Percentiles rank a stretch among this genome's conserved stretches.
Conservation (phyloP, 1,284 basidiomycete species). For the Schizopora paradoxa region DNA sequence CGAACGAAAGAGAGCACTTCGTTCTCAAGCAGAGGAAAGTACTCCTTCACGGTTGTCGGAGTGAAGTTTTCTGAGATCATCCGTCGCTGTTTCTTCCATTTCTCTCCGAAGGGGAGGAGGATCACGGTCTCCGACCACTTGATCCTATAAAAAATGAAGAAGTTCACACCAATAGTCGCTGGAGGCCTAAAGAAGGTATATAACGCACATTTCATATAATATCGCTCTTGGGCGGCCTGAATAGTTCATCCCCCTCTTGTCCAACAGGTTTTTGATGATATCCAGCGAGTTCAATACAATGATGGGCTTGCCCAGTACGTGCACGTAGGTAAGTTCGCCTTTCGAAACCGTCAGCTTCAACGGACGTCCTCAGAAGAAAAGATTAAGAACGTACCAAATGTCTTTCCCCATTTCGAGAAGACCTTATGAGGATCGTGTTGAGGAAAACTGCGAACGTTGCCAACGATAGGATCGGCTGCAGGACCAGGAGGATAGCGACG, state of each 20-base stretch:
- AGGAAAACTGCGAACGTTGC: slow-evolving; percentile 29
- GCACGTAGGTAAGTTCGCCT: slow-evolving; percentile 36
- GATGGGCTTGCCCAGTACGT: slow-evolving; percentile 30
- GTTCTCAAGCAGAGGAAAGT: slow-evolving; percentile 16
- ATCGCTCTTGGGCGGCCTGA: slow-evolving; percentile 20
- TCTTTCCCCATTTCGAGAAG: slow-evolving; percentile 30
- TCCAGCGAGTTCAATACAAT: slow-evolving; percentile 14
- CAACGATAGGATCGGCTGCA: slow-evolving; percentile 26
- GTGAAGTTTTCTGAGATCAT: slow-evolving; percentile 19
- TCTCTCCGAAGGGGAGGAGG: slow-evolving; percentile 20
- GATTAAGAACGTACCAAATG: slow-evolving; percentile 24
- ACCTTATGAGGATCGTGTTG: slow-evolving; percentile 25
- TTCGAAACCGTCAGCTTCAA: not conserved
- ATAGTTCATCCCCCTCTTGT: slow-evolving; percentile 13
- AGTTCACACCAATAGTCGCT: not conserved
- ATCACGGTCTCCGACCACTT: slow-evolving; percentile 19
- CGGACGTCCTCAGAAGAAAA: not conserved
- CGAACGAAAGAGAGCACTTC: slow-evolving; percentile 16
- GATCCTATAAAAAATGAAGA: slow-evolving; percentile 14
- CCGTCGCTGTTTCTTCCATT: slow-evolving; percentile 20
- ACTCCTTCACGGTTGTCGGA: slow-evolving; percentile 4
- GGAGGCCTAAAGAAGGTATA: not conserved
- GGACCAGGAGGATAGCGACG: slow-evolving; percentile 28
- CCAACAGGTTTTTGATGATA: slow-evolving; percentile 12
- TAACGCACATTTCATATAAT: slow-evolving; percentile 25